Evolutionary conservation across 345 rosid species (phyloP).

Genomic region (Microthlaspi erraticum): DNA sequence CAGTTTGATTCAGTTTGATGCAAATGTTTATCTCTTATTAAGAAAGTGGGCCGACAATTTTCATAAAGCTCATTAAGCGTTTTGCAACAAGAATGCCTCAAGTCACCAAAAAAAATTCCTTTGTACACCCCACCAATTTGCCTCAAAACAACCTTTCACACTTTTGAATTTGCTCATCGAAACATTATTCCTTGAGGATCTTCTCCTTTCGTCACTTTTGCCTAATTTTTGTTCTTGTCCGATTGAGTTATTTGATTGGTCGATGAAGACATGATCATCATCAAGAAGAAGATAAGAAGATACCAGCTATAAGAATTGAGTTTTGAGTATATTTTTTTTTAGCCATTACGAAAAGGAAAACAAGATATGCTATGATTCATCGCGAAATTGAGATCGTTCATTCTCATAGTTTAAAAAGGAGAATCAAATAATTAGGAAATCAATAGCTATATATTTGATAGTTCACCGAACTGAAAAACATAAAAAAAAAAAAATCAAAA

Average conservation of each 20-base stretch:
- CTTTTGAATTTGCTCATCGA: too few species aligned
- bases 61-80: slow-evolving; percentile 30
- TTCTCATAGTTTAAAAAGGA: background rate
- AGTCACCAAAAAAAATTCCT: background rate
- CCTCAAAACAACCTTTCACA: too few species aligned
- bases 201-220: background rate
- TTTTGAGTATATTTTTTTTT: too few species aligned
- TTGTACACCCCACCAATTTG: too few species aligned
- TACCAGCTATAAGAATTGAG: too few species aligned
- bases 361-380: too few species aligned
- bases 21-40: background rate
- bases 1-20: background rate
- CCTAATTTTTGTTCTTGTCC: background rate
- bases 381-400: background rate
- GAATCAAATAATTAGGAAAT: background rate
- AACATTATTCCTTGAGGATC: too few species aligned
- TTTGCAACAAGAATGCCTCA: slow-evolving; percentile 26
- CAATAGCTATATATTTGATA: background rate
- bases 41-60: too few species aligned
- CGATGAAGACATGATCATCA: slow-evolving; percentile 17
- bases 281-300: background rate
- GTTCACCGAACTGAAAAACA: background rate
- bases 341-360: too few species aligned
- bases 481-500: background rate
- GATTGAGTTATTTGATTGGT: slow-evolving; percentile 1